A percentile compares a stretch with the other conserved stretches of the same genome.
phyloP scores from a whole-genome alignment of 352 stramenopile species.

The Pythium biforme region DNA sequence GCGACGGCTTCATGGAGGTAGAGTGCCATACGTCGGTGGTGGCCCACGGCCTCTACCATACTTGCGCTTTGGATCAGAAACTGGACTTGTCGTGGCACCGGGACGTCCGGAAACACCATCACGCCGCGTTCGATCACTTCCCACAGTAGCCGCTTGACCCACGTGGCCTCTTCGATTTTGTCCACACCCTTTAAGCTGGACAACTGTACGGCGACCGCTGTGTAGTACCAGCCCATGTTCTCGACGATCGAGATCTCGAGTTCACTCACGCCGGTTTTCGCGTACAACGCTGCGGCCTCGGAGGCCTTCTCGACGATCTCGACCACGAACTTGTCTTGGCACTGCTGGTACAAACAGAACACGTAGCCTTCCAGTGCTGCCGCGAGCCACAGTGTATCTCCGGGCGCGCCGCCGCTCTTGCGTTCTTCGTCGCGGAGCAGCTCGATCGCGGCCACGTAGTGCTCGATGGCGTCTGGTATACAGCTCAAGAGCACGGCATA shows the following conservation, averaged over 20 bases:
- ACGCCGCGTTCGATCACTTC: constrained; percentile 65
- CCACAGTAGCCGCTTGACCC: constrained; percentile 69
- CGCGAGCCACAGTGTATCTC: constrained; percentile 77
- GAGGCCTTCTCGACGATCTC: constrained; percentile 81
- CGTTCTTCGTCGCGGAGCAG: constrained; percentile 77
- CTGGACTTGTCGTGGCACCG: constrained; percentile 48
- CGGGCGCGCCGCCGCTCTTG: constrained; percentile 41
- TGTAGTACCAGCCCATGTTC: constrained; percentile 75
- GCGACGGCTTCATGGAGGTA: constrained; percentile 67
- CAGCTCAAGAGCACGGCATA: constrained; percentile 72
- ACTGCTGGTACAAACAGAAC: constrained; percentile 55
- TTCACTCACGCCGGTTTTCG: constrained; percentile 53
- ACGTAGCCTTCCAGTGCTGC: constrained; percentile 74
- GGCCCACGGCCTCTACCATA: constrained; percentile 64
- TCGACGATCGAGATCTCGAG: constrained; percentile 75
- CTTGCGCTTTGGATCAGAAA: constrained; percentile 65
- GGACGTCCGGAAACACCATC: constrained; percentile 48
- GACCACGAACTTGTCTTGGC: constrained; percentile 54
- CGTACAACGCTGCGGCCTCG: constrained; percentile 67
- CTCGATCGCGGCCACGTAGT: constrained; percentile 70
- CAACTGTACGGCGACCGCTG: constrained; percentile 38
- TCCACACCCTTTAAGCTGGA: constrained; percentile 25
- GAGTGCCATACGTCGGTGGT: constrained; percentile 61
- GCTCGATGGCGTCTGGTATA: constrained; percentile 60
- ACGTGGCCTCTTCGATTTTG: constrained; percentile 54